phyloP scores from a whole-genome alignment of 257 asterid species.

The Fraxinus anomala region DNA sequence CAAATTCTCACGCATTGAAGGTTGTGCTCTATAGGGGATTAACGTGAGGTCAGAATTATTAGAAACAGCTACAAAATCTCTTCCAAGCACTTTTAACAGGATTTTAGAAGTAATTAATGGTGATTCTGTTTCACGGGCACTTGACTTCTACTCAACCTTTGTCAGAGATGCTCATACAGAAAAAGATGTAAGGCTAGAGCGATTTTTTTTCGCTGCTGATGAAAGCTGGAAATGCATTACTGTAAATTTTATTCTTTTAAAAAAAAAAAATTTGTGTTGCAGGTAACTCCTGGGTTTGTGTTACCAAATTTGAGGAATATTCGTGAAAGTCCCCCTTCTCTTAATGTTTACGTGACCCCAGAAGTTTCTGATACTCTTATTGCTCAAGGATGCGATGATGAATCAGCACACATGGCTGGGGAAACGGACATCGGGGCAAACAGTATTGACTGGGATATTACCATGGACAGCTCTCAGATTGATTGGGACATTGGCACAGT shows the following conservation, averaged over 20 bases:
- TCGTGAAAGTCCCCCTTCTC: conserved; percentile 68
- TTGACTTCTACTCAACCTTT: conserved; percentile 75
- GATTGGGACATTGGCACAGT: conserved; percentile 85
- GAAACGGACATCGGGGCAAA: conserved; percentile 45
- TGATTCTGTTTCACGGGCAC: conserved; percentile 72
- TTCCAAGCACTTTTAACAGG: conserved; percentile 73
- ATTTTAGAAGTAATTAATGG: conserved; percentile 69
- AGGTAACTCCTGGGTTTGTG: conserved; percentile 57
- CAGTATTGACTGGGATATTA: conserved; percentile 88
- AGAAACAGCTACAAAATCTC: conserved; percentile 71
- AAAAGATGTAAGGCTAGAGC: conserved; percentile 56
- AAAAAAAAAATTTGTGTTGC: conserved; percentile 29
- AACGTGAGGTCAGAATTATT: conserved; percentile 80
- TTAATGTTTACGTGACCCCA: conserved; percentile 55
- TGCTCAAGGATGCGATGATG: conserved; percentile 42
- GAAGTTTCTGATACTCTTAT: conserved; percentile 45
- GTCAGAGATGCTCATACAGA: conserved; percentile 82
- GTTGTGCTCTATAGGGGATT: conserved; percentile 61
- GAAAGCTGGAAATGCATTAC: conserved; percentile 11
- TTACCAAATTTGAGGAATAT: conserved; percentile 57
- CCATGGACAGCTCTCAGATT: conserved; percentile 79
- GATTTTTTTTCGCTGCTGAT: conserved; percentile 16
- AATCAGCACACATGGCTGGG: conserved; percentile 34
- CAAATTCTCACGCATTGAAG: not conserved
- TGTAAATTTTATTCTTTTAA: conserved; percentile 13